Conservation (phyloP, 805 yeast species). For the Yarrowia sp. region DNA sequence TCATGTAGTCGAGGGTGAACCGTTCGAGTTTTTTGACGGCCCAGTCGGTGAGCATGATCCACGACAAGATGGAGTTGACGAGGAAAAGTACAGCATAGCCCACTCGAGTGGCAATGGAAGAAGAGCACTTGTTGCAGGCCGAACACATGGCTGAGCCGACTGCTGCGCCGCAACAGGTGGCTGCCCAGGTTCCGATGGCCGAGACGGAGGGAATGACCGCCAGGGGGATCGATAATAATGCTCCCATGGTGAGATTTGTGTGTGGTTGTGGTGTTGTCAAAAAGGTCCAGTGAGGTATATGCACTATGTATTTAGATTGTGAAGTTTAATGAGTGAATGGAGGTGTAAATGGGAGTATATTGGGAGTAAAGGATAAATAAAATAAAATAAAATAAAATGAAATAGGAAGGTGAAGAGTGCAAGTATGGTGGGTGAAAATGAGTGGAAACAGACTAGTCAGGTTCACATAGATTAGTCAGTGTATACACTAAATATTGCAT, state of each 20-base stretch:
- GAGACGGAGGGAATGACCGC: slow-evolving; percentile 66
- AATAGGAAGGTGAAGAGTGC: too few species aligned
- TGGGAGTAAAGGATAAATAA: too few species aligned
- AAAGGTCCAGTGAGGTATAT: not conserved
- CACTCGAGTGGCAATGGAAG: slow-evolving; percentile 79
- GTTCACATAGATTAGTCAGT: too few species aligned
- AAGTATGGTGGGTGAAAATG: too few species aligned
- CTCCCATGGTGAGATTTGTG: slow-evolving; percentile 39
- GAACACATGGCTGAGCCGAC: slow-evolving; percentile 63
- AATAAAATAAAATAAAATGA: too few species aligned
- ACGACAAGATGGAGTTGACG: slow-evolving; percentile 75
- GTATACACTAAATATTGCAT: too few species aligned
- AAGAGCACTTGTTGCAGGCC: slow-evolving; percentile 57
- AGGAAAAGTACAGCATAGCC: slow-evolving; percentile 78
- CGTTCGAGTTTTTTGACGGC: slow-evolving; percentile 69
- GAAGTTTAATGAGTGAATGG: not conserved
- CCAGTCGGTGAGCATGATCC: slow-evolving; percentile 88
- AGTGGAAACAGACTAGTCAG: too few species aligned
- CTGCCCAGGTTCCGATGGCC: slow-evolving; percentile 44
- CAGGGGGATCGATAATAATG: slow-evolving; percentile 41
- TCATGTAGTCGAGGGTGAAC: slow-evolving; percentile 64
- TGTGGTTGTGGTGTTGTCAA: not conserved
- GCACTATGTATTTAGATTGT: not conserved
- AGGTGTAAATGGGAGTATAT: not conserved
- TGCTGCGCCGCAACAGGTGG: slow-evolving; percentile 81